Percentiles rank a stretch among this genome's conserved stretches.
Conservation (phyloP, 768 basidiomycete species). For the Hericium erinaceus region DNA sequence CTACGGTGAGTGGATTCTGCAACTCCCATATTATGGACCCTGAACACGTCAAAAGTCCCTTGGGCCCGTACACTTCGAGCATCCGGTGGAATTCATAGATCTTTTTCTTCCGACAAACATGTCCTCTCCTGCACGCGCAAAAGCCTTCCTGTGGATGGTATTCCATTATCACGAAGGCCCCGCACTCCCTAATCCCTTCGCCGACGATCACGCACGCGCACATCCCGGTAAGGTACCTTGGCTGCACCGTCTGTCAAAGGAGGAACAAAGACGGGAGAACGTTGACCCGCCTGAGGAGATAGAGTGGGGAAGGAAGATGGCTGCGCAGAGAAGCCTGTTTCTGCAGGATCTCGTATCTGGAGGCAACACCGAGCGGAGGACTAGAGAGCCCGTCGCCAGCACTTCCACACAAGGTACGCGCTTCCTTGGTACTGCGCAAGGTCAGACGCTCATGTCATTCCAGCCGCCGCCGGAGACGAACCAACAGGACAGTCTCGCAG, state of each 20-base stretch:
- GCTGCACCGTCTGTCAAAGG: slow-evolving; percentile 43
- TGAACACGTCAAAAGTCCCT: slow-evolving; percentile 20
- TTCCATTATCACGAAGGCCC: slow-evolving; percentile 73
- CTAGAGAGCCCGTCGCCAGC: slow-evolving; percentile 17
- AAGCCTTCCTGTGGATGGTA: slow-evolving; percentile 75
- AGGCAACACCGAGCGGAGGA: slow-evolving; percentile 26
- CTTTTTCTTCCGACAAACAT: slow-evolving; percentile 73
- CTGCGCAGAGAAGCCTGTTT: slow-evolving; percentile 59
- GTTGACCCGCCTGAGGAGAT: slow-evolving; percentile 71
- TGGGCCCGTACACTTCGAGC: slow-evolving; percentile 60
- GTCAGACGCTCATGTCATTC: too few species aligned
- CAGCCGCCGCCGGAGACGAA: slow-evolving; percentile 1
- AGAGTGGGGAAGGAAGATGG: slow-evolving; percentile 72
- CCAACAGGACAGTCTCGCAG: slow-evolving; percentile 9
- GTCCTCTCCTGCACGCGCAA: slow-evolving; percentile 63
- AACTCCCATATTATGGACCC: neutral
- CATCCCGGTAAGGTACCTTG: slow-evolving; percentile 58
- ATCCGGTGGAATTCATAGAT: slow-evolving; percentile 68
- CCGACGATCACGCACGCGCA: slow-evolving; percentile 50
- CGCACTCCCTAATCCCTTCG: slow-evolving; percentile 61
- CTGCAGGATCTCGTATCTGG: slow-evolving; percentile 55
- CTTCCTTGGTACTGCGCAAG: neutral
- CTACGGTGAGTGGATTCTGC: slow-evolving; percentile 42
- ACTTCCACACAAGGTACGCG: slow-evolving; percentile 13
- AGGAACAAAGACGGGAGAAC: slow-evolving; percentile 58